Conservation (phyloP, 2,329 filamentous ascomycete species). For the Aureobasidium namibiae region DNA sequence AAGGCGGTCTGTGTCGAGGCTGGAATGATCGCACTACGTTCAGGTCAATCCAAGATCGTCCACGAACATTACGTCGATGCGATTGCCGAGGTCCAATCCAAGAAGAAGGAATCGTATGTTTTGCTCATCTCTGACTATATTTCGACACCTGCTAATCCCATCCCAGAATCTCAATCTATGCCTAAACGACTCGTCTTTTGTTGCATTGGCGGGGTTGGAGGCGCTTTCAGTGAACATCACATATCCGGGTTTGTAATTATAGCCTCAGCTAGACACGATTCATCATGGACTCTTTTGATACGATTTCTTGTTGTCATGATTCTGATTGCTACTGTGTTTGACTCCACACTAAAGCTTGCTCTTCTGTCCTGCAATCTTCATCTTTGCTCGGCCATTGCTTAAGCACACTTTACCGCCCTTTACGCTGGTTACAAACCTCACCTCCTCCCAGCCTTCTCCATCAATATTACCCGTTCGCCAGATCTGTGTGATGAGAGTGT, state of each 20-base stretch:
- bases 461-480: conserved; percentile 67
- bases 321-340: too few species aligned
- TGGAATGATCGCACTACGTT: conserved; percentile 94
- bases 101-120: conserved; percentile 69
- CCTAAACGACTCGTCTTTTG: conserved; percentile 7
- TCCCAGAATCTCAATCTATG: conserved; percentile 15
- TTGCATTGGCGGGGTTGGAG: conserved; percentile 11
- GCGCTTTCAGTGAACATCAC: conserved; percentile 5
- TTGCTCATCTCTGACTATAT: background rate
- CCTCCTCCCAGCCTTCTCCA: conserved; percentile 65
- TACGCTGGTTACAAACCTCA: conserved; percentile 71
- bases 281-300: conserved; percentile 10
- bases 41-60: conserved; percentile 90
- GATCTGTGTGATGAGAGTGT: conserved; percentile 71
- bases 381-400: conserved; percentile 75
- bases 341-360: conserved; percentile 49
- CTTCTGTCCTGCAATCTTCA: conserved; percentile 49
- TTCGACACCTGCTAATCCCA: background rate
- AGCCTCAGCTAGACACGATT: conserved; percentile 12
- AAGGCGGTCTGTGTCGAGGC: conserved; percentile 99
- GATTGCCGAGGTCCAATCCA: conserved; percentile 86
- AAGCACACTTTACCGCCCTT: conserved; percentile 76
- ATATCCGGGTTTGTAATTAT: conserved; percentile 13
- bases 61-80: conserved; percentile 99
- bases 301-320: background rate